Evolutionary conservation across 208 protist species (phyloP).

Genomic region (Leishmania gerbilli): DNA sequence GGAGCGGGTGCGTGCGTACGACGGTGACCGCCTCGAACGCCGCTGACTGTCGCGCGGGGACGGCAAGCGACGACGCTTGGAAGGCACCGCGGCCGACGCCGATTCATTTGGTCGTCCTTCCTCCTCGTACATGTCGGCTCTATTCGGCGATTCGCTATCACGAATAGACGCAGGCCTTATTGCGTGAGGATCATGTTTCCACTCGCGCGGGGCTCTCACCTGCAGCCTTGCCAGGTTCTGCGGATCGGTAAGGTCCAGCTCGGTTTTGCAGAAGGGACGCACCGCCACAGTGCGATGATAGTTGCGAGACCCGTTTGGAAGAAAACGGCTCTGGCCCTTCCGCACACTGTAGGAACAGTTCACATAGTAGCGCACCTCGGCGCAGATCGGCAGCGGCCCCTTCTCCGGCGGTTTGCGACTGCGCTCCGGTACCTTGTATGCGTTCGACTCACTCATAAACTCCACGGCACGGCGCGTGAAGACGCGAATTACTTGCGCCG

Average conservation of each 20-base stretch:
- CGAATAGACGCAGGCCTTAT: conserved; percentile 12
- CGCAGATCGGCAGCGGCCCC: conserved; percentile 16
- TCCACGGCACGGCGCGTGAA: conserved; percentile 29
- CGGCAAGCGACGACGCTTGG: conserved; percentile 2
- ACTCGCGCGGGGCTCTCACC: conserved; percentile 27
- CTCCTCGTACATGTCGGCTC: background rate
- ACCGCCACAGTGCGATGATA: conserved; percentile 31
- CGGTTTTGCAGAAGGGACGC: conserved; percentile 7
- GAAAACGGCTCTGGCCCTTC: conserved; percentile 15
- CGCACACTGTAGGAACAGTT: conserved; percentile 26
- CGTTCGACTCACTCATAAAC: conserved; percentile 32
- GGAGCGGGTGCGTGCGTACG: conserved; percentile 3
- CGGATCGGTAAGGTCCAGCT: conserved; percentile 16
- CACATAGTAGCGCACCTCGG: conserved; percentile 46
- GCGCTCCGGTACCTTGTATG: conserved; percentile 3
- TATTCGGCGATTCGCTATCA: background rate
- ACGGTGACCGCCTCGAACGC: background rate
- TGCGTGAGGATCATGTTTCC: conserved; percentile 21
- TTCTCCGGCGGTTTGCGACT: background rate
- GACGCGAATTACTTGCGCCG: conserved; percentile 33
- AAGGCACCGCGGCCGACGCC: background rate
- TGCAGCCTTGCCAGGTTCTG: background rate
- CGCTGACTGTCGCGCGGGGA: background rate
- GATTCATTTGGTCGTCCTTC: background rate
- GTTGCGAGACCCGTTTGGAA: conserved; percentile 28